phyloP scores from a whole-genome alignment of 345 rosid species.

The Camelina hispida region DNA sequence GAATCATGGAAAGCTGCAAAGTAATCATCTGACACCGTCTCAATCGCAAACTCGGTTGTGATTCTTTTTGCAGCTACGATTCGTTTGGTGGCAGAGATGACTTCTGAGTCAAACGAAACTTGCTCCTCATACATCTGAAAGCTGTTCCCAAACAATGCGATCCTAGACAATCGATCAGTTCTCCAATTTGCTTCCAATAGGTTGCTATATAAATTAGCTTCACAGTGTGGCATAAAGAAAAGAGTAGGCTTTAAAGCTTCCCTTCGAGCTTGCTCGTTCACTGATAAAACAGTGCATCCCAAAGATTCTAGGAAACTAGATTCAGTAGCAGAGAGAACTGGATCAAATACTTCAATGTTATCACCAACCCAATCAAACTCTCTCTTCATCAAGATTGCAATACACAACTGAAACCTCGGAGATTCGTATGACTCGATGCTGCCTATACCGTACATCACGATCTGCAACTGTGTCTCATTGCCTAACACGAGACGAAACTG shows the following conservation, averaged over 20 bases:
- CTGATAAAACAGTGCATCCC: slow-evolving; percentile 70
- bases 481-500: slow-evolving; percentile 61
- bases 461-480: slow-evolving; percentile 54
- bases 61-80: slow-evolving; percentile 55
- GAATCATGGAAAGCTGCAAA: slow-evolving; percentile 85
- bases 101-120: slow-evolving; percentile 46
- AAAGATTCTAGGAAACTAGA: slow-evolving; percentile 60
- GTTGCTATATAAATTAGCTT: slow-evolving; percentile 73
- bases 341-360: slow-evolving; percentile 80
- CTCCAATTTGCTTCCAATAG: slow-evolving; percentile 76
- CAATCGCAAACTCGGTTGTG: slow-evolving; percentile 56
- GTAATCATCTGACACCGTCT: slow-evolving; percentile 65
- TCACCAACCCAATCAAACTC: slow-evolving; percentile 74
- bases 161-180: slow-evolving; percentile 49
- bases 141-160: slow-evolving; percentile 80
- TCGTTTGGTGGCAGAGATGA: slow-evolving; percentile 50
- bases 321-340: slow-evolving; percentile 75
- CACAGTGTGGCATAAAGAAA: slow-evolving; percentile 95
- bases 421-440: slow-evolving; percentile 82
- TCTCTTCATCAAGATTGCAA: slow-evolving; percentile 75
- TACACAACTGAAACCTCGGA: slow-evolving; percentile 77
- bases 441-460: slow-evolving; percentile 86
- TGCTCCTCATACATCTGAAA: slow-evolving; percentile 62
- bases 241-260: slow-evolving; percentile 65
- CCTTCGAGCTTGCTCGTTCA: slow-evolving; percentile 81